Conservation (phyloP, 2,329 filamentous ascomycete genomes). For the Zasmidium cellare region DNA sequence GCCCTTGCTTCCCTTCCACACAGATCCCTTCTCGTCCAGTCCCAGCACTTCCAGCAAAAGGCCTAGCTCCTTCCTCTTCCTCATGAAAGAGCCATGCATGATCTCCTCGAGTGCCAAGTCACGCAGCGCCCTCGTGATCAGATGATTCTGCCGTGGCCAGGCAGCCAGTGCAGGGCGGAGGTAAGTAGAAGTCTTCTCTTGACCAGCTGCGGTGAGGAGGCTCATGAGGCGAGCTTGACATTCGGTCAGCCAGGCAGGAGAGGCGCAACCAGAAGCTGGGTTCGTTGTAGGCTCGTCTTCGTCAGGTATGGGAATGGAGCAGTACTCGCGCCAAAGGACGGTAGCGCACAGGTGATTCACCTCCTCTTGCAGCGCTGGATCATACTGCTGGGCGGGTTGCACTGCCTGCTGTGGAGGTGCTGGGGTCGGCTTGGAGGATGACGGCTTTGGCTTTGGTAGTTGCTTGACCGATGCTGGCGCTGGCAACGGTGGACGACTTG, state of each 20-base stretch:
- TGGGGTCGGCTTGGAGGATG: not conserved
- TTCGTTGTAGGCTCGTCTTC: slow-evolving; percentile 3
- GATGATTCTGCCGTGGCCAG: slow-evolving; percentile 10
- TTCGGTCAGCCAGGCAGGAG: slow-evolving; percentile 15
- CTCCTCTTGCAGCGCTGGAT: slow-evolving; percentile 10
- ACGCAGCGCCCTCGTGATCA: slow-evolving; percentile 15
- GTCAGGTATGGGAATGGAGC: slow-evolving; percentile 6
- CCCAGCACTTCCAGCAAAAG: slow-evolving; percentile 21
- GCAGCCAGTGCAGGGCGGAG: slow-evolving; percentile 10
- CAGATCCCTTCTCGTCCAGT: slow-evolving; percentile 18
- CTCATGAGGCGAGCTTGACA: slow-evolving; percentile 10
- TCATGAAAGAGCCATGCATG: slow-evolving; percentile 10
- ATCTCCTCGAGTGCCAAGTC: slow-evolving; percentile 12
- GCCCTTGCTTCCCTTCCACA: slow-evolving; percentile 12
- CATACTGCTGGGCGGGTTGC: not conserved
- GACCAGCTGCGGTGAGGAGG: slow-evolving; percentile 17
- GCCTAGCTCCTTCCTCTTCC: slow-evolving; percentile 13
- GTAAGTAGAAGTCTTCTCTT: slow-evolving; percentile 4
- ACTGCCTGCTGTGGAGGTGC: not conserved
- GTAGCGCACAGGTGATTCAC: slow-evolving; percentile 15
- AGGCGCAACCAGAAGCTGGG: not conserved
- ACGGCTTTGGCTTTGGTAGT: not conserved
- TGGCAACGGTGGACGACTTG: not conserved
- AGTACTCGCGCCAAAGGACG: slow-evolving; percentile 20
- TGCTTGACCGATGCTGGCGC: not conserved